phyloP scores from a whole-genome alignment of 2,329 filamentous ascomycete species.

The Trematosphaeria pertusa region DNA sequence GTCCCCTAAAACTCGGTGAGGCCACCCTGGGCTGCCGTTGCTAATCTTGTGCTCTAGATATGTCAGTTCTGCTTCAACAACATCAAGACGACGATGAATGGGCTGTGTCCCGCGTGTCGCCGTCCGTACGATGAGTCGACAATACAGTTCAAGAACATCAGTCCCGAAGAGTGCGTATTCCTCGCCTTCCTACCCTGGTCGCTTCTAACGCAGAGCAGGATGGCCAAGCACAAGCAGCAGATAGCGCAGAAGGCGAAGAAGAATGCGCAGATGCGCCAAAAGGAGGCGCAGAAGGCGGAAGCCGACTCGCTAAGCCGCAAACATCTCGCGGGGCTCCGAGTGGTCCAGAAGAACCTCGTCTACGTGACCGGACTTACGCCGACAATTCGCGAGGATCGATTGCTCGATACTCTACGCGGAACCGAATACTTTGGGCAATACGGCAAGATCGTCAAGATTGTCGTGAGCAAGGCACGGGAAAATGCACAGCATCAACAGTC shows the following conservation, averaged over 20 bases:
- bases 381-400: slow-evolving; percentile 87
- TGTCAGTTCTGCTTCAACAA: slow-evolving; percentile 99
- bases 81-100: slow-evolving; percentile 97
- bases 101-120: slow-evolving; percentile 95
- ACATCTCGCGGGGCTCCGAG: slow-evolving; percentile 91
- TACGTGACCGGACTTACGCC: slow-evolving; percentile 96
- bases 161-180: slow-evolving; percentile 83
- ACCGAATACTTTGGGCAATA: slow-evolving; percentile 98
- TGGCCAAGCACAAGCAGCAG: slow-evolving; percentile 77
- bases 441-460: slow-evolving; percentile 97
- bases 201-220: slow-evolving; percentile 55
- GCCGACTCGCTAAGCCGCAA: slow-evolving; percentile 95
- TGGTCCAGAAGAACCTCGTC: slow-evolving; percentile 98
- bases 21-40: slow-evolving; percentile 15
- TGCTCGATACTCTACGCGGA: slow-evolving; percentile 88
- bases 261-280: slow-evolving; percentile 86
- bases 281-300: slow-evolving; percentile 94
- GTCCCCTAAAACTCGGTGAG: slow-evolving; percentile 24
- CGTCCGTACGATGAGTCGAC: slow-evolving; percentile 95
- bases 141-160: slow-evolving; percentile 95
- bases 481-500: slow-evolving; percentile 74
- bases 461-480: slow-evolving; percentile 95
- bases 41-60: slow-evolving; percentile 62
- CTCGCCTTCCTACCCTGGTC: slow-evolving; percentile 18
- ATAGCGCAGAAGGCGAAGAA: slow-evolving; percentile 87